These are phyloP conservation scores for Pythium plurisporium DNA, from an alignment of 352 stramenopile species.

Conservation along the genomic window DNA sequence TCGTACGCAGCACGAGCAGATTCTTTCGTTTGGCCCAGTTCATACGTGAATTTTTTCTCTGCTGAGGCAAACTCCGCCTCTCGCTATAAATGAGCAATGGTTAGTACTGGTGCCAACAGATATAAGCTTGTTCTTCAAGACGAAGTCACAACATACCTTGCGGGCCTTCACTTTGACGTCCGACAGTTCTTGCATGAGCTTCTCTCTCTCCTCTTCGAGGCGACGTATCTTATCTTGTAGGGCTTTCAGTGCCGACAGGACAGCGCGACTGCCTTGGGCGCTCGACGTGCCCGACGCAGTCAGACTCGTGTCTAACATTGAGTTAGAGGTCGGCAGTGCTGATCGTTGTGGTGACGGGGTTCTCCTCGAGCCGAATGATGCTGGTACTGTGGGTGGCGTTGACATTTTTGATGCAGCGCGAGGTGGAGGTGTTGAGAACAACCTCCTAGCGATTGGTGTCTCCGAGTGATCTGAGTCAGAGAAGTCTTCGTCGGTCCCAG, in stretches of 20 bases:
- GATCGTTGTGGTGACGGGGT: conserved; percentile 2
- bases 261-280: conserved; percentile 53
- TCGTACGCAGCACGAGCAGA: conserved; percentile 62
- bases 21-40: conserved; percentile 64
- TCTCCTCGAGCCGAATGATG: neutral
- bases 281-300: conserved; percentile 3
- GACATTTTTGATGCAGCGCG: conserved; percentile 2
- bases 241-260: conserved; percentile 69
- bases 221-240: conserved; percentile 75
- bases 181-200: conserved; percentile 53
- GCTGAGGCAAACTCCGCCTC: conserved; percentile 42
- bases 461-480: conserved; percentile 2
- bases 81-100: conserved; percentile 17
- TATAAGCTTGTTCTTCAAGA: too few relatives aligned
- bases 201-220: conserved; percentile 61
- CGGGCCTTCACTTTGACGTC: conserved; percentile 44
- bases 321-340: neutral
- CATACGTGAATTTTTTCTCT: conserved; percentile 69
- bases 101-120: neutral
- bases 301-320: conserved; percentile 6
- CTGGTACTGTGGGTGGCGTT: conserved; percentile 5
- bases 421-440: conserved; percentile 19
- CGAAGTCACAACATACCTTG: conserved; percentile 34
- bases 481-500: neutral
- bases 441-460: conserved; percentile 5